Evolutionary conservation across 2,329 filamentous ascomycete species (phyloP), one percentile per base, ranked within the genome.

Genomic region (Apiospora koreana): DNA sequence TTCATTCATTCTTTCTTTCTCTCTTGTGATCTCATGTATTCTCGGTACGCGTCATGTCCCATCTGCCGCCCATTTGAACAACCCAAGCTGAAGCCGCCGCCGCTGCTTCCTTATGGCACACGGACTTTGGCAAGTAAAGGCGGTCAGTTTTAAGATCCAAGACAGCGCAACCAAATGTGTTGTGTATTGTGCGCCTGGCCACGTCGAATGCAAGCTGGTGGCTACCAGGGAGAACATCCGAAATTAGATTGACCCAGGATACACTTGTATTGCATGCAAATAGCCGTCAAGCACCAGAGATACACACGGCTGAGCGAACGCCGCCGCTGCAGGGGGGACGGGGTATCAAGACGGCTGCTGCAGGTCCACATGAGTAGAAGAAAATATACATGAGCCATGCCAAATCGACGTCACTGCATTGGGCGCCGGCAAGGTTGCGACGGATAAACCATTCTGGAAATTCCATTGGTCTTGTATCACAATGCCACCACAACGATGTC

Each of bases 131-230:
- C 18, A 28, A 62, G 54, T 10, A 45, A 45, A 43, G 42, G 64
- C 64, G 64, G 64, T 45, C 64, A 66, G 64, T 66, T 65, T 43
- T 43, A 45, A 31, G 42, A 66, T 66, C 64, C 41, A 45, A 66
- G 64, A 66, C 64, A 66, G 38, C 64, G 54, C 50, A 31, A 16
- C 50, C 50, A 54, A 16, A n/a, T n/a, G n/a, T n/a, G n/a, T n/a
- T n/a, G n/a, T n/a, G n/a, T n/a, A n/a, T n/a, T n/a, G n/a, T n/a
- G n/a, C n/a, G n/a, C n/a, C n/a, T n/a, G n/a, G n/a, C n/a, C n/a
- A n/a, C n/a, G n/a, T n/a, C n/a, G n/a, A n/a, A n/a, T n/a, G n/a
- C n/a, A n/a, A n/a, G n/a, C n/a, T n/a, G n/a, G n/a, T n/a, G 54
- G 54, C 54, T n/a, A n/a, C 28, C 28, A 14, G 42, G 42, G 42